Evolutionary conservation across 257 asterid species (phyloP), one percentile per base, ranked within the genome.

Genomic region (Ballota nigra): DNA sequence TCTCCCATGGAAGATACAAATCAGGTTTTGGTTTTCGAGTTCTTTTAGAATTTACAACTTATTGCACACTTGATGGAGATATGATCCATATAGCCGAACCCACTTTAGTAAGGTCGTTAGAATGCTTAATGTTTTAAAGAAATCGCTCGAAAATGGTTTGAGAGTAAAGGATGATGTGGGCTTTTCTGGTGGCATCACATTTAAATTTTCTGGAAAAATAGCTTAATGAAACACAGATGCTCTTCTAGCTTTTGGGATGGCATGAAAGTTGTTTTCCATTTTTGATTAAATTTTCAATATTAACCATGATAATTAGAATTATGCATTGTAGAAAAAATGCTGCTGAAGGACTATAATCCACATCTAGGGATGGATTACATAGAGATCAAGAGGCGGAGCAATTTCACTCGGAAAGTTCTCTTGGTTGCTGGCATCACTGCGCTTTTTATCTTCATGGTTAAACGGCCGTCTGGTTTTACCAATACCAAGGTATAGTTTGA

Each of bases 381-480:
- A 53, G 96, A 88, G 75, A 68, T 64, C 4, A 85, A 86, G 69
- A 71, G 88, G 53, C 82, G 82, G 76, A 81, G 83, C 80, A 77
- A 69, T 72, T 33, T 76, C 70, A 73, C 85, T 15, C 73, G 83
- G 84, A 92, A 74, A 82, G 40, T 92, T 62, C 70, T 87, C 63
- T 65, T 92, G 86, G 90, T 82, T 31, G 92, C 84, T 58, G 92
- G 82, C 41, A 72, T 82, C 40, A 75, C 84, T 6, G 88, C 92
- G 0, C 81, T 92, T 68, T 68, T 86, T 58, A 38, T 89, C 24
- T 79, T 89, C 72, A 49, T 87, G 73, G 72, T 83, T 61, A 82
- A 69, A 62, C 75, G 63, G n/a, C 76, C 95, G 13, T 73, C 84
- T 22, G 60, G 68, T 71, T 62, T 69, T 77, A 76, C 55, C 74